Conservation (phyloP, 2,329 filamentous ascomycete genomes). For the Cercospora zeae-maydis region DNA sequence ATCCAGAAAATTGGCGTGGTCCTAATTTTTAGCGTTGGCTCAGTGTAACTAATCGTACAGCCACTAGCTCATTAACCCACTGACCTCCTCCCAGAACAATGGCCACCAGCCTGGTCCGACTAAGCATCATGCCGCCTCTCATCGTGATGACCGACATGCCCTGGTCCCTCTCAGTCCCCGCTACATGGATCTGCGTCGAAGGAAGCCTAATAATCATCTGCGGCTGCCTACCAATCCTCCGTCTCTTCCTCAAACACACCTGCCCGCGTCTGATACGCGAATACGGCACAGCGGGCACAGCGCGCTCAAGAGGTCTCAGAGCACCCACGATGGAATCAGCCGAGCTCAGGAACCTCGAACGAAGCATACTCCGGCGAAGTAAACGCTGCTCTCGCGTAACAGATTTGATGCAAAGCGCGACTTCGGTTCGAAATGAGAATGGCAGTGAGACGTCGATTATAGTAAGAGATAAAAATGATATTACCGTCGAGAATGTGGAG, state of each 20-base stretch:
- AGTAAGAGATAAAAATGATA: not conserved
- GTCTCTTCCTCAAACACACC: slow-evolving; percentile 21
- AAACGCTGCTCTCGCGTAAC: slow-evolving; percentile 9
- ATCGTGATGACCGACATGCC: slow-evolving; percentile 12
- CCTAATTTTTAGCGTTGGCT: slow-evolving; percentile 19
- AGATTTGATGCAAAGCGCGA: slow-evolving; percentile 15
- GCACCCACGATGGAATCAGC: not conserved
- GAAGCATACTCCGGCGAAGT: not conserved
- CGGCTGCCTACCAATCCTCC: slow-evolving; percentile 18
- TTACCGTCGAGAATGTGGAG: not conserved
- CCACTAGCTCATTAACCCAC: not conserved
- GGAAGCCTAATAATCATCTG: slow-evolving; percentile 23
- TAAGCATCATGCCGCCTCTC: slow-evolving; percentile 17
- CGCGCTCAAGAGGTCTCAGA: not conserved
- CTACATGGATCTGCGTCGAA: slow-evolving; percentile 22
- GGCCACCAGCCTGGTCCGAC: slow-evolving; percentile 18
- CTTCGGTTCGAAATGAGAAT: slow-evolving; percentile 10
- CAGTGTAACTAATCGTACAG: slow-evolving; percentile 4
- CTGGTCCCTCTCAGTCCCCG: slow-evolving; percentile 16
- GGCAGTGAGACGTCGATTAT: slow-evolving; percentile 17
- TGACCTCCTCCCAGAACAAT: slow-evolving; percentile 11
- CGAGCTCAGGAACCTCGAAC: slow-evolving; percentile 19
- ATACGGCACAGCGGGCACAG: slow-evolving; percentile 4
- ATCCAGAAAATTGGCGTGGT: slow-evolving; percentile 15
- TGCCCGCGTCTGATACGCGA: slow-evolving; percentile 20